These are phyloP conservation scores for Annona cherimola DNA, from an alignment of 164 flowering plant genomes.

Conservation along the genomic window DNA sequence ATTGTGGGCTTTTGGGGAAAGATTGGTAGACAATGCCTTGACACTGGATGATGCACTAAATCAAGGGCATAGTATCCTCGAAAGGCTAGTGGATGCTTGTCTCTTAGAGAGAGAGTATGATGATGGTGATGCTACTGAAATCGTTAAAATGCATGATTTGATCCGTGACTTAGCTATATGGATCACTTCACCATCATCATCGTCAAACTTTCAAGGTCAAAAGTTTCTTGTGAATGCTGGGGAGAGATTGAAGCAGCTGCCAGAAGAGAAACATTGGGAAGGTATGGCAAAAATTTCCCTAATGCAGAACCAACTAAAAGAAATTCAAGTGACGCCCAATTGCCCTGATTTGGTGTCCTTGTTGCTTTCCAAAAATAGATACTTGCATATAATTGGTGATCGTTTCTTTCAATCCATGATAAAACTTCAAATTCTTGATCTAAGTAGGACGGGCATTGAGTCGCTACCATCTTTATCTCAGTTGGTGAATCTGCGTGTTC, in stretches of 20 bases:
- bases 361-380: neutral
- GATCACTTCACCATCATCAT: neutral
- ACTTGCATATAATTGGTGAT: neutral
- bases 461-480: neutral
- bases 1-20: constrained; percentile 16
- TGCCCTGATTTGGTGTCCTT: constrained; percentile 1
- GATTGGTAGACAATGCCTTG: constrained; percentile 13
- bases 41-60: constrained; percentile 11
- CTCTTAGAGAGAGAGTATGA: constrained; percentile 16
- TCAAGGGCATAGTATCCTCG: constrained; percentile 20
- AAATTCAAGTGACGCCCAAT: neutral
- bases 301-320: neutral
- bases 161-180: constrained; percentile 5
- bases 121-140: constrained; percentile 10
- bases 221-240: neutral
- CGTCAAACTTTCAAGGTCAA: neutral
- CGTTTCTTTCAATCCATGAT: neutral
- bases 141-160: constrained; percentile 4
- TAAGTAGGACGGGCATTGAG: neutral
- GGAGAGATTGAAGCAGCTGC: neutral
- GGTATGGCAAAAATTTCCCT: neutral
- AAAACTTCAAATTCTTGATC: neutral
- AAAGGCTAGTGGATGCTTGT: constrained; percentile 13
- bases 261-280: neutral
- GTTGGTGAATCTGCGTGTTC: neutral